A percentile compares a stretch with the other conserved stretches of the same genome.
Conservation (phyloP, 1,284 basidiomycete genomes). For the Cystobasidiaceae sp. region DNA sequence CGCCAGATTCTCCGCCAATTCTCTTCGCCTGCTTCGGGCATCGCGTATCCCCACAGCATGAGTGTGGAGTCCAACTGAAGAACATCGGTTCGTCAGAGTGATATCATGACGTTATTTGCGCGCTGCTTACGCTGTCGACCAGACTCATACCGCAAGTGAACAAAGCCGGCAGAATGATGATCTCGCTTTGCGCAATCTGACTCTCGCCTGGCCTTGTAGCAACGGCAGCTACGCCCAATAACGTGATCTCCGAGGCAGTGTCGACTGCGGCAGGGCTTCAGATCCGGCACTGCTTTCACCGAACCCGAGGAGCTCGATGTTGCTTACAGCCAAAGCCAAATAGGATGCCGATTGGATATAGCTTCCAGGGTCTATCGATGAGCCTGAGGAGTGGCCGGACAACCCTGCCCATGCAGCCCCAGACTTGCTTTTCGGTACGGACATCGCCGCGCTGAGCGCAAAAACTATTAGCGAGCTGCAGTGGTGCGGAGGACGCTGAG, state of each 20-base stretch:
- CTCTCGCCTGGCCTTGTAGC: conserved; percentile 34
- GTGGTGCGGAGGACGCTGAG: too few relatives aligned
- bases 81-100: too few relatives aligned
- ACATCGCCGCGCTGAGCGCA: not conserved
- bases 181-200: conserved; percentile 34
- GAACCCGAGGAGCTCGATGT: too few relatives aligned
- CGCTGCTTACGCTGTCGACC: conserved; percentile 42
- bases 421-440: not conserved
- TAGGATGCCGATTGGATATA: conserved; percentile 47
- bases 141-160: conserved; percentile 48
- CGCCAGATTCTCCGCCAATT: conserved; percentile 20
- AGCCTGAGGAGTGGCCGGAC: conserved; percentile 45
- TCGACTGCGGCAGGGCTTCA: not conserved
- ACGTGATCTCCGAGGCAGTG: conserved; percentile 40
- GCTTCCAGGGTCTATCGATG: conserved; percentile 48
- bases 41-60: conserved; percentile 47
- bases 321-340: conserved; percentile 46
- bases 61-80: conserved; percentile 44
- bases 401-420: conserved; percentile 43
- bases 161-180: conserved; percentile 47
- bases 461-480: too few relatives aligned
- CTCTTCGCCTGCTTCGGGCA: conserved; percentile 29
- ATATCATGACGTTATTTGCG: not conserved
- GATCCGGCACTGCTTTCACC: not conserved
- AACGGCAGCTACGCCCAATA: conserved; percentile 47